Base-by-base conservation (phyloP, 441 rosid genomes). In the Adansonia gregorii region DNA sequence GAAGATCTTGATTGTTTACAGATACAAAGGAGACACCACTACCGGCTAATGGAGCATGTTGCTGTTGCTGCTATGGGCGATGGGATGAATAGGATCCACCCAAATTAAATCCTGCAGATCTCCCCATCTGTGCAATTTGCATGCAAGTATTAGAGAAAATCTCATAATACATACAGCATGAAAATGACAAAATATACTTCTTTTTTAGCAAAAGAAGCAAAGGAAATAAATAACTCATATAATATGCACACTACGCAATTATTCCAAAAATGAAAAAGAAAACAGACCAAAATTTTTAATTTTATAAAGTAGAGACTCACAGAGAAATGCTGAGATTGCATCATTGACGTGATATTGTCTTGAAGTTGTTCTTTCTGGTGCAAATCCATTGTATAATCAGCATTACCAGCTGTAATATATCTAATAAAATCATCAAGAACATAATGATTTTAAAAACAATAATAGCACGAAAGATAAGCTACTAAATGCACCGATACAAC, bases 291-390 rank as follows among this genome's bases (percentile, higher is more conserved):
- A 52, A 77, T 49, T 74, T 65, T 56, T 74, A 27, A 27, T 27
- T 27, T 27, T 27, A 27, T 27, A 27, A 27, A 27, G 35, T 27
- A 27, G 35, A 15, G 43, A 83, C 99, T 88, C 85, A 97, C 99
- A 74, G 97, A 86, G 83, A 91, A 95, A 82, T 92, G 94, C 86
- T 96, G 99, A 79, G 99, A 89, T 82, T 92, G 99, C 94, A 93
- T 94, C 95, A 93, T 87, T 51, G 95, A 86, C 84, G 91, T 79
- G 20, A 97, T 72, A 83, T 88, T 93, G 63, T 97, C 98, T 83
- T 93, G 98, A 82, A 89, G 88, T 87, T 93, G 98, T 72, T 97
- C 99, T 82, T 93, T 94, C 85, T 91, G 98, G 83, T 97, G 98
- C 87, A 97, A 73, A 85, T 92, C 99, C 89, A 93, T 90, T 22